Conservation (phyloP, 495 filamentous ascomycete species). For the Lasiosphaeria miniovina region DNA sequence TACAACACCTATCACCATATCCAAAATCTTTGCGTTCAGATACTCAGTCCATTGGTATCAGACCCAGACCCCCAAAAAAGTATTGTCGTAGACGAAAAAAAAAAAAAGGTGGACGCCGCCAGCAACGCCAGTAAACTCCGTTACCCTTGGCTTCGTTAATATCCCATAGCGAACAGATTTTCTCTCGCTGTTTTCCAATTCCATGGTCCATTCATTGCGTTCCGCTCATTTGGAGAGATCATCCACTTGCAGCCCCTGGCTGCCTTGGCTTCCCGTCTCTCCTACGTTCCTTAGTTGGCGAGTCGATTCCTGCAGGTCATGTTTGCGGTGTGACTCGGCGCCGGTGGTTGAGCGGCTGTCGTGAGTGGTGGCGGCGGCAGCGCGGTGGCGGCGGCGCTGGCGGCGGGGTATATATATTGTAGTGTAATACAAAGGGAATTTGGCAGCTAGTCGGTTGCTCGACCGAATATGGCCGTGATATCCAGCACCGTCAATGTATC, state of each 20-base stretch:
- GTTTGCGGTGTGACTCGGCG: not conserved
- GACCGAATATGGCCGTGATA: constrained; percentile 15
- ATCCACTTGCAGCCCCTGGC: not conserved
- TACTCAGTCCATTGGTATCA: not conserved
- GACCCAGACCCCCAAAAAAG: not conserved
- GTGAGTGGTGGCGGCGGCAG: not conserved
- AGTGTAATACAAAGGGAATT: constrained; percentile 3
- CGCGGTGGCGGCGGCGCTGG: not conserved
- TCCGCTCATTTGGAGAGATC: no score
- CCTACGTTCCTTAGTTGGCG: not conserved
- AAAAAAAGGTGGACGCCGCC: constrained; percentile 20
- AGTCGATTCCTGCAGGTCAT: not conserved
- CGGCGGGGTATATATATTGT: not conserved
- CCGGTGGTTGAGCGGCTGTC: not conserved
- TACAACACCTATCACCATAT: no score
- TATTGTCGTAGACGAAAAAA: constrained; percentile 2
- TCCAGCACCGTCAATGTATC: constrained; percentile 21
- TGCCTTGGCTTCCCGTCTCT: constrained; percentile 1
- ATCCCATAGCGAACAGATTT: constrained; percentile 4
- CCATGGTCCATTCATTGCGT: not conserved
- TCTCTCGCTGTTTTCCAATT: constrained; percentile 4
- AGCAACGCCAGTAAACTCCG: constrained; percentile 25
- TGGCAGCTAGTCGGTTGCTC: constrained; percentile 9
- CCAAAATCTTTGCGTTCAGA: no score
- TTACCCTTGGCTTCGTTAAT: constrained; percentile 16